Evolutionary conservation across 2,329 filamentous ascomycete species (phyloP).

Genomic region (Massarina eburnea): DNA sequence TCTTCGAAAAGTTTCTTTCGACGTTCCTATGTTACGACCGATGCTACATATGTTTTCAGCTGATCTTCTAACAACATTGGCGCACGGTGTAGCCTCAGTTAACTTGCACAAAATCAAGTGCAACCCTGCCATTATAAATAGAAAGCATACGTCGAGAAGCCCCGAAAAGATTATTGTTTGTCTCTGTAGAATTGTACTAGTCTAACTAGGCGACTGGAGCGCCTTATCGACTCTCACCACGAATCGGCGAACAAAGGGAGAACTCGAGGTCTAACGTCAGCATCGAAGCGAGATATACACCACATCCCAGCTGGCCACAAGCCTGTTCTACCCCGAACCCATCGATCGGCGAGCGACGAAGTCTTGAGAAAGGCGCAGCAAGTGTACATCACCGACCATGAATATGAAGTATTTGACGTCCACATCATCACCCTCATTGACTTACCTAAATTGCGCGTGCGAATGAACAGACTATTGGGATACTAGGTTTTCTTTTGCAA

Average conservation of each 20-base stretch:
- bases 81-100: too few relatives aligned
- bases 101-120: too few relatives aligned
- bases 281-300: slow-evolving; percentile 2
- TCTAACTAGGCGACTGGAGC: slow-evolving; percentile 1
- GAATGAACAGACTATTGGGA: background rate
- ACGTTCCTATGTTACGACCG: too few relatives aligned
- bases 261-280: slow-evolving; percentile 8
- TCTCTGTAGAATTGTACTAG: background rate
- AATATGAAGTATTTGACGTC: background rate
- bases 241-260: slow-evolving; percentile 1
- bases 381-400: too few relatives aligned
- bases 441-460: background rate
- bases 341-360: background rate
- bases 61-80: too few relatives aligned
- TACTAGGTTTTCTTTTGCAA: background rate
- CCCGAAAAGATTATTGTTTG: background rate
- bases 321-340: slow-evolving; percentile 4
- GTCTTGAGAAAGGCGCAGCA: background rate
- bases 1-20: background rate
- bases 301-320: background rate
- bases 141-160: background rate
- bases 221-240: background rate
- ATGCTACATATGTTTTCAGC: too few relatives aligned
- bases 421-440: background rate
- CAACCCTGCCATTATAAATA: background rate